Evolutionary conservation across 257 asterid species (phyloP).

Genomic region (Nicotiana obtusifolia): DNA sequence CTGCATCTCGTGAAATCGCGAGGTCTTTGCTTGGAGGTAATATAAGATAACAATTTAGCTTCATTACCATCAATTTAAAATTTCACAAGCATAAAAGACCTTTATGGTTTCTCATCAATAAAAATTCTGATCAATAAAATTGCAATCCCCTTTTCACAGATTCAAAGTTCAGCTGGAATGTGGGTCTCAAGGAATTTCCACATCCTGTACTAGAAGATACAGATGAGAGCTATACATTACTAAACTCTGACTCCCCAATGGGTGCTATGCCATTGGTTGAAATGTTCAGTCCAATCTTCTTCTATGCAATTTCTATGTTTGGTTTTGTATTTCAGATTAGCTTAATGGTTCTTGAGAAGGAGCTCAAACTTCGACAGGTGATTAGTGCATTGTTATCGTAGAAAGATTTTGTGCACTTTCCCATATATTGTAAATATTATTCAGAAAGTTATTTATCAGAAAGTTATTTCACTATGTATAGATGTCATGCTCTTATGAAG

Average conservation of each 20-base stretch:
- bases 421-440: too few relatives aligned
- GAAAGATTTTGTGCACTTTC: neutral
- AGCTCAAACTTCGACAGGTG: constrained; percentile 48
- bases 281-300: constrained; percentile 16
- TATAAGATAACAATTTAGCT: neutral
- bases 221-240: neutral
- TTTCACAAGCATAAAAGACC: neutral
- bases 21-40: constrained; percentile 36
- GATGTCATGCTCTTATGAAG: neutral
- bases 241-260: neutral
- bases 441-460: neutral
- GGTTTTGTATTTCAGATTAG: constrained; percentile 32
- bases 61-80: neutral
- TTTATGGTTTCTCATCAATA: neutral
- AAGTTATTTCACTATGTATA: neutral
- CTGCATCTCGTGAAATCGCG: constrained; percentile 34
- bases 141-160: constrained; percentile 16
- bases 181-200: constrained; percentile 35
- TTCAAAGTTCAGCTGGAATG: constrained; percentile 25
- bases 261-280: neutral
- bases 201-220: constrained; percentile 16
- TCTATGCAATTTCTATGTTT: constrained; percentile 29
- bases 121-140: neutral
- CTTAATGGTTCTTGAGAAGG: constrained; percentile 37
- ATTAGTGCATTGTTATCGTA: too few relatives aligned